These are phyloP conservation scores for Aspergillus sp. DNA, from an alignment of 2,329 filamentous ascomycete species.

Conservation along the genomic window DNA sequence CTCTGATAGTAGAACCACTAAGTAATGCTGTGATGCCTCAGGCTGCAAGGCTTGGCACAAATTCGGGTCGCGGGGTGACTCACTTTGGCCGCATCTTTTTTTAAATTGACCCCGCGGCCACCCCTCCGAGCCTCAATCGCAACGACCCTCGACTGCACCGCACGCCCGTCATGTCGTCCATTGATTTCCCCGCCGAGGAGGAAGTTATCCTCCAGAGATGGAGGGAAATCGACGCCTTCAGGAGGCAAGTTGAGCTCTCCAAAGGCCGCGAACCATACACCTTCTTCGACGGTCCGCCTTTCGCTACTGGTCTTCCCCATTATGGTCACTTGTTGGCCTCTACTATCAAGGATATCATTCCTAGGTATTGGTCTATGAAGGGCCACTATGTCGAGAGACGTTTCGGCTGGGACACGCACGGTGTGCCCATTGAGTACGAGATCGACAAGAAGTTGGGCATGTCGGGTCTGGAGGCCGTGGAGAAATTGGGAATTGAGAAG, in stretches of 20 bases:
- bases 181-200: constrained; percentile 91
- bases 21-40: not conserved
- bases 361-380: constrained; percentile 96
- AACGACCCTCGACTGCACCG: constrained; percentile 17
- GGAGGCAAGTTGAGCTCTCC: constrained; percentile 82
- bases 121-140: constrained; percentile 14
- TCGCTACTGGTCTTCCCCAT: constrained; percentile 68
- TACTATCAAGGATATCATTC: constrained; percentile 96
- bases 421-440: constrained; percentile 92
- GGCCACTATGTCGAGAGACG: constrained; percentile 87
- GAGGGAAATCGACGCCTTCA: constrained; percentile 90
- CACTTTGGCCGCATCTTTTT: constrained; percentile 13
- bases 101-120: constrained; percentile 25
- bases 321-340: constrained; percentile 80
- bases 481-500: constrained; percentile 77
- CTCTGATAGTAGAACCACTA: not conserved
- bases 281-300: constrained; percentile 88
- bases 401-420: constrained; percentile 95
- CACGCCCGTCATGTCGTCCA: constrained; percentile 61
- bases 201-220: constrained; percentile 79
- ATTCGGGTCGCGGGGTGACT: constrained; percentile 11
- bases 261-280: constrained; percentile 80
- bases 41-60: not conserved
- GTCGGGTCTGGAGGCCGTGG: constrained; percentile 80
- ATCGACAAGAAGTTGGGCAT: constrained; percentile 96